These are phyloP conservation scores for Russula sp. DNA, from an alignment of 768 basidiomycete species.

Conservation along the genomic window DNA sequence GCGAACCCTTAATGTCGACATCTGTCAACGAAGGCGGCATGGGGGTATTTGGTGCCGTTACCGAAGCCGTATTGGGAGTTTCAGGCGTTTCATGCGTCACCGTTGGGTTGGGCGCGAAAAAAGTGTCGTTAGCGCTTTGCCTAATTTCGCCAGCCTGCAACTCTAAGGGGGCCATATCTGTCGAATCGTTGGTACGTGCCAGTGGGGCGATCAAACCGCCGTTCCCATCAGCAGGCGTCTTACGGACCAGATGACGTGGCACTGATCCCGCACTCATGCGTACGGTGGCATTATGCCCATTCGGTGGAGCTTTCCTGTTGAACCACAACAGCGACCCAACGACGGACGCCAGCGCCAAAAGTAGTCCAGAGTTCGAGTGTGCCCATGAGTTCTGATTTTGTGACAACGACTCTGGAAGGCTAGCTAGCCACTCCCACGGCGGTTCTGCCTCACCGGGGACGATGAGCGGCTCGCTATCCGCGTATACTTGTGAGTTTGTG, in stretches of 20 bases:
- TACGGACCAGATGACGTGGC: background rate
- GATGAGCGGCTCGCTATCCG: conserved; percentile 2
- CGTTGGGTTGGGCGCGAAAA: background rate
- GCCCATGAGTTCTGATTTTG: conserved; percentile 8
- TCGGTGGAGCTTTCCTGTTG: background rate
- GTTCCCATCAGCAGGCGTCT: background rate
- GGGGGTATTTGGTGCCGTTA: background rate
- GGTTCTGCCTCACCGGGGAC: background rate
- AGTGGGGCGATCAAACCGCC: background rate
- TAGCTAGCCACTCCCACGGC: conserved; percentile 16
- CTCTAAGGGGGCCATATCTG: background rate
- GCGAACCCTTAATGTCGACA: background rate
- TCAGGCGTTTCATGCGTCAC: background rate
- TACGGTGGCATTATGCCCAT: background rate
- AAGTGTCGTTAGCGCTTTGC: background rate
- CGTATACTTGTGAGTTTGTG: conserved; percentile 21
- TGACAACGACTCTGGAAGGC: conserved; percentile 9
- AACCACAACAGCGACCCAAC: conserved; percentile 19
- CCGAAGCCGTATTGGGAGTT: background rate
- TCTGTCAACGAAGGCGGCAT: background rate
- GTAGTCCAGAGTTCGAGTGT: conserved; percentile 7
- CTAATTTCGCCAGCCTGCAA: background rate
- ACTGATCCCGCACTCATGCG: background rate
- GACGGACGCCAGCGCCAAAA: conserved; percentile 15
- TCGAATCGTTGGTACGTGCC: background rate